A percentile compares a stretch with the other conserved stretches of the same genome.
phyloP scores from a whole-genome alignment of 2,329 filamentous ascomycete species.

The Emergomyces orientalis region DNA sequence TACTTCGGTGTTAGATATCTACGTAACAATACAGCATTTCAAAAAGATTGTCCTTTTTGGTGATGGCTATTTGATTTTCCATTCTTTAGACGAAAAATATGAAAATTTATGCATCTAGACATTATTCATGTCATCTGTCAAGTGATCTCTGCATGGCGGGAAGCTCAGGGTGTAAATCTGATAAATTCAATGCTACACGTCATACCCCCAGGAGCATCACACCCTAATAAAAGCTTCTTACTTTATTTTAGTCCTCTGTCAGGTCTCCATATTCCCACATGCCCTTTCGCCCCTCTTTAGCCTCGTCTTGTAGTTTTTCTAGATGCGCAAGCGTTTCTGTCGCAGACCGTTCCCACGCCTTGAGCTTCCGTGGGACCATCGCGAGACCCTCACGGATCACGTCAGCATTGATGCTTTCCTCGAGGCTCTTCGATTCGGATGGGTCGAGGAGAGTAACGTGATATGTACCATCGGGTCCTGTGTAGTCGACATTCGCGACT shows the following conservation, averaged over 20 bases:
- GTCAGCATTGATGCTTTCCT: slow-evolving; percentile 82
- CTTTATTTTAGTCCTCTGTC: slow-evolving; percentile 61
- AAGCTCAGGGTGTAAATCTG: no score
- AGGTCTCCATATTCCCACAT: slow-evolving; percentile 99
- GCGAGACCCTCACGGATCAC: slow-evolving; percentile 74
- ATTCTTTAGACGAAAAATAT: no score
- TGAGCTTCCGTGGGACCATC: slow-evolving; percentile 86
- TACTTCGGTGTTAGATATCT: no score
- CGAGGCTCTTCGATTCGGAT: slow-evolving; percentile 50
- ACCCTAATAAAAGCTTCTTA: neutral
- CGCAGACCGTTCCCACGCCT: slow-evolving; percentile 77
- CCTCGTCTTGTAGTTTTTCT: slow-evolving; percentile 63
- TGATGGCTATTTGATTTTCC: no score
- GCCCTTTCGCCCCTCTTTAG: slow-evolving; percentile 69
- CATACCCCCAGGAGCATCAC: neutral
- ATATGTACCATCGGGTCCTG: slow-evolving; percentile 69
- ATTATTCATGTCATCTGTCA: no score
- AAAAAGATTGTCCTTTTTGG: no score
- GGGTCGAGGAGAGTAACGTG: slow-evolving; percentile 85
- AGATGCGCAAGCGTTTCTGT: slow-evolving; percentile 62
- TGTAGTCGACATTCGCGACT: slow-evolving; percentile 83
- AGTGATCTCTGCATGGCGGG: no score
- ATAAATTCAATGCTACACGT: neutral
- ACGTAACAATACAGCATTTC: no score
- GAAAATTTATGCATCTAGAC: no score